Evolutionary conservation across 768 basidiomycete genomes (phyloP).

Genomic region (Boletus rubescentipes): DNA sequence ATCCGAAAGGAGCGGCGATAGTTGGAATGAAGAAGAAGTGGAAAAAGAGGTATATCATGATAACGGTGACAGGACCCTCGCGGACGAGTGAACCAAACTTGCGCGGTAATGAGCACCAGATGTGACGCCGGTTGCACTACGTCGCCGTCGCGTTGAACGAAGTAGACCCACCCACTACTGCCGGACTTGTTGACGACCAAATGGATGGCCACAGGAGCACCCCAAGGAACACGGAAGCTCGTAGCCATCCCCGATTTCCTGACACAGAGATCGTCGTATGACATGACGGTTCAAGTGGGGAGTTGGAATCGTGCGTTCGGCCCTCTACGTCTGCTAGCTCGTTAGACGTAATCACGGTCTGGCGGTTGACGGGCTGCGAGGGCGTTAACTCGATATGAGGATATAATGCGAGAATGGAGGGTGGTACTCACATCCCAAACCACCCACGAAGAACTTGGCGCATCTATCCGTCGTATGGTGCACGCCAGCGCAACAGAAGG

Average conservation of each 20-base stretch:
- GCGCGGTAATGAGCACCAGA: background rate
- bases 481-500: background rate
- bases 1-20: background rate
- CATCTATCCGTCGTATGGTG: background rate
- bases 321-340: background rate
- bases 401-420: background rate
- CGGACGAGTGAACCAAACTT: background rate
- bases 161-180: too few species aligned
- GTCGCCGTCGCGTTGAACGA: background rate
- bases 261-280: background rate
- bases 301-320: background rate
- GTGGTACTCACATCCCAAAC: background rate
- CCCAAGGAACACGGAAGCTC: background rate
- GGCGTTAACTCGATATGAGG: background rate
- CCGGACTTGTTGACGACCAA: background rate
- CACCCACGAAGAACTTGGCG: background rate
- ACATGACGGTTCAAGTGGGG: too few species aligned
- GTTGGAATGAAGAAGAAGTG: background rate
- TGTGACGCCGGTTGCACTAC: background rate
- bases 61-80: background rate
- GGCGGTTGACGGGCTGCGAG: background rate
- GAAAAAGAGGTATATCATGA: constrained; percentile 9
- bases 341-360: background rate
- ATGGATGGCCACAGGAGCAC: background rate
- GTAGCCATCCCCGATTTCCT: background rate